Evolutionary conservation across 2,329 filamentous ascomycete genomes (phyloP).

Genomic region (Thelonectria olida): DNA sequence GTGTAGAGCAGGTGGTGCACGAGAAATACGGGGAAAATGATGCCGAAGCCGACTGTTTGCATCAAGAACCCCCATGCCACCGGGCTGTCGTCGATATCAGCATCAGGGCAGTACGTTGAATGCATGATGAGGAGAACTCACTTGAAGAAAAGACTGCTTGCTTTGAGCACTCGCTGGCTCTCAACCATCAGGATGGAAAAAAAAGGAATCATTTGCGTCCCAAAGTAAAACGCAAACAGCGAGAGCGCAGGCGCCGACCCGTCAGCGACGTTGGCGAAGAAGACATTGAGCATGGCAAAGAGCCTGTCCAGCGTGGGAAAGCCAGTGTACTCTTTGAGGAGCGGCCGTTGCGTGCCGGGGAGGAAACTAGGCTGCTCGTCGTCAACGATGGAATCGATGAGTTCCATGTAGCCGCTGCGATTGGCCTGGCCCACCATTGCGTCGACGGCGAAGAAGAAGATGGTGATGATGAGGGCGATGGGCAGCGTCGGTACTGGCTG

Average conservation of each 20-base stretch:
- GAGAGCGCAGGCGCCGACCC: constrained; percentile 34
- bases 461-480: constrained; percentile 22
- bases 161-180: constrained; percentile 21
- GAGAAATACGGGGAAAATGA: constrained; percentile 33
- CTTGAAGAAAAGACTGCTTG: constrained; percentile 31
- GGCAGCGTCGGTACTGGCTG: constrained; percentile 20
- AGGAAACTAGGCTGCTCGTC: constrained; percentile 30
- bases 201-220: constrained; percentile 28
- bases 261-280: constrained; percentile 36
- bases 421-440: constrained; percentile 32
- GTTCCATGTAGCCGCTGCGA: constrained; percentile 33
- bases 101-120: background rate
- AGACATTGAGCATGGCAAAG: constrained; percentile 28
- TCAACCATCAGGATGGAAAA: constrained; percentile 35
- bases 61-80: constrained; percentile 35
- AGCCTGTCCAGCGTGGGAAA: constrained; percentile 28
- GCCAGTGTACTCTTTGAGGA: constrained; percentile 33
- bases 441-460: constrained; percentile 35
- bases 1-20: constrained; percentile 33
- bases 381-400: constrained; percentile 21
- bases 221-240: constrained; percentile 35
- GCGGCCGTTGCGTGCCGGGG: constrained; percentile 27
- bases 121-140: constrained; percentile 15
- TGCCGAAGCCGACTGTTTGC: constrained; percentile 36
- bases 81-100: constrained; percentile 21